Conservation (phyloP, 352 stramenopile species). For the Pythium periplocum region DNA sequence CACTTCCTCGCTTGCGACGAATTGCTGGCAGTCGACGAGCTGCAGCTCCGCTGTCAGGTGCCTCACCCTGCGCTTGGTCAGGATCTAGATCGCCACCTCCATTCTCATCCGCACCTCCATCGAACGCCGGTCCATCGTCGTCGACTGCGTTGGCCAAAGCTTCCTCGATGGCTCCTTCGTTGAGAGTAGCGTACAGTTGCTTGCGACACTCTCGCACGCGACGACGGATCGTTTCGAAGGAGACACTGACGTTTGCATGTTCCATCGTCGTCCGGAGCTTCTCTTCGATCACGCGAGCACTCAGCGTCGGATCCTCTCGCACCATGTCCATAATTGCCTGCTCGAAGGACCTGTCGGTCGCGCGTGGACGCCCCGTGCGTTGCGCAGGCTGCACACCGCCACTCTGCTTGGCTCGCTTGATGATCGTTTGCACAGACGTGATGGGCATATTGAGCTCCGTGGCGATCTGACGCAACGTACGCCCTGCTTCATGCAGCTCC, state of each 20-base stretch:
- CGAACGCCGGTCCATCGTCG: background rate
- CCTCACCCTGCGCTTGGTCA: background rate
- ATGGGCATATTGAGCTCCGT: slow-evolving; percentile 23
- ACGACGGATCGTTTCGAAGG: slow-evolving; percentile 37
- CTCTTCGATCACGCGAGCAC: slow-evolving; percentile 22
- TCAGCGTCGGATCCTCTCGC: slow-evolving; percentile 11
- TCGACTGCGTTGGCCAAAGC: background rate
- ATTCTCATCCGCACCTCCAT: background rate
- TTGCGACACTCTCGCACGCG: slow-evolving; percentile 27
- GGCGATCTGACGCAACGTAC: slow-evolving; percentile 25
- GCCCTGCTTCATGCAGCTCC: slow-evolving; percentile 11
- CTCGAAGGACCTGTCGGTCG: slow-evolving; percentile 26
- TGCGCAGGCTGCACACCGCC: slow-evolving; percentile 14
- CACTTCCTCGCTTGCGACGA: slow-evolving; percentile 30
- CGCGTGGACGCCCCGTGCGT: slow-evolving; percentile 23
- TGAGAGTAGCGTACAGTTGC: slow-evolving; percentile 4
- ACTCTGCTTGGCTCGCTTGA: slow-evolving; percentile 28
- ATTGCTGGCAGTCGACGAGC: slow-evolving; percentile 3
- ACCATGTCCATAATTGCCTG: slow-evolving; percentile 23
- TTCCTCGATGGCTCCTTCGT: background rate
- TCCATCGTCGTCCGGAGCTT: slow-evolving; percentile 7
- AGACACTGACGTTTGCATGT: slow-evolving; percentile 19
- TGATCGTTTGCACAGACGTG: slow-evolving; percentile 28
- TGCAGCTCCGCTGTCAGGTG: background rate
- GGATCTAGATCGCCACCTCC: slow-evolving; percentile 4